A percentile compares a stretch with the other conserved stretches of the same genome.
These are phyloP conservation scores for Paxillus involutus DNA, from an alignment of 768 basidiomycete genomes.

Conservation along the genomic window DNA sequence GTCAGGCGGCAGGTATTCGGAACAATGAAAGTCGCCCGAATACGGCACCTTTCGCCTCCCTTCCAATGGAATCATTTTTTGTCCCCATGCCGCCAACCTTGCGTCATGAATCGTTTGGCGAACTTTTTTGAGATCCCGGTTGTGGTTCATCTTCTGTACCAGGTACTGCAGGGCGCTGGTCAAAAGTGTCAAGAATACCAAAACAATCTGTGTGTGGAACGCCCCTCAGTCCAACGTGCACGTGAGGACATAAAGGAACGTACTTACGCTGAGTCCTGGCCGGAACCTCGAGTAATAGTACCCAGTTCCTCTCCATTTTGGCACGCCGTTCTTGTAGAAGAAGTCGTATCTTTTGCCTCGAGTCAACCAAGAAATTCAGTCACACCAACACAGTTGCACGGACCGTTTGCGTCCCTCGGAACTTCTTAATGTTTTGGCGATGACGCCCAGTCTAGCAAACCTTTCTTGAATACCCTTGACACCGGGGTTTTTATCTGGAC, in stretches of 20 bases:
- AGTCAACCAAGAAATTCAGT: background rate
- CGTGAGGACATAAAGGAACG: background rate
- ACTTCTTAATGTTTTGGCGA: constrained; percentile 78
- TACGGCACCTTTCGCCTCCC: constrained; percentile 66
- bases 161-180: constrained; percentile 83
- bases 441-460: constrained; percentile 89
- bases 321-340: constrained; percentile 98
- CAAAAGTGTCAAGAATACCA: constrained; percentile 72
- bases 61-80: constrained; percentile 61
- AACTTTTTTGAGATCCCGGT: constrained; percentile 68
- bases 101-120: constrained; percentile 61
- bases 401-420: constrained; percentile 75
- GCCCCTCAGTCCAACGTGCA: background rate
- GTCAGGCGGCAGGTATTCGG: background rate
- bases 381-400: constrained; percentile 24
- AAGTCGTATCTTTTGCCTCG: constrained; percentile 69
- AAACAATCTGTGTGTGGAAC: constrained; percentile 55
- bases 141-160: constrained; percentile 76
- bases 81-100: constrained; percentile 78
- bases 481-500: constrained; percentile 94
- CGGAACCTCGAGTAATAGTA: constrained; percentile 97
- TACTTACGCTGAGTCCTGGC: constrained; percentile 79
- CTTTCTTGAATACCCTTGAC: constrained; percentile 82
- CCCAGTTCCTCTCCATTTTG: constrained; percentile 93
- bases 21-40: background rate